Evolutionary conservation across 306 rosid species (phyloP).

Genomic region (Dryas octopetala): DNA sequence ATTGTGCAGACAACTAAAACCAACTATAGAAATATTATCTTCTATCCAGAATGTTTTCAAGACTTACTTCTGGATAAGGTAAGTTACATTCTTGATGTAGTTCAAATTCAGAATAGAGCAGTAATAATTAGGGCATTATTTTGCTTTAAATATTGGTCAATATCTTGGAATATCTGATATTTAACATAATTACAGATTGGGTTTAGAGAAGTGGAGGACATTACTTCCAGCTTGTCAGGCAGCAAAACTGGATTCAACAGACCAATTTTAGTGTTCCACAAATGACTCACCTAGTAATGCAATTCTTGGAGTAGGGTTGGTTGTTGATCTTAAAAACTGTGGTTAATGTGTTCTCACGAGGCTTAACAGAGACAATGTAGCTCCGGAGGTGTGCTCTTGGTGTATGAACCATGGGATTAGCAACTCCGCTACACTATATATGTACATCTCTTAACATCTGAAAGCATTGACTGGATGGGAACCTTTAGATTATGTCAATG

Average conservation of each 20-base stretch:
- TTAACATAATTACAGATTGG: slow-evolving; percentile 59
- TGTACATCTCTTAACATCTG: background rate
- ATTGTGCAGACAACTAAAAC: slow-evolving; percentile 47
- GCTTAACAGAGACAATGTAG: background rate
- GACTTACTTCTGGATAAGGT: slow-evolving; percentile 92
- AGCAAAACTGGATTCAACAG: slow-evolving; percentile 82
- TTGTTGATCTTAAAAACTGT: slow-evolving; percentile 5
- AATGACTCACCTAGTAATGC: slow-evolving; percentile 35
- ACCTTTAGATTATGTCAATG: background rate
- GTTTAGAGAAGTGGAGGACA: slow-evolving; percentile 64
- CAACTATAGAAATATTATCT: slow-evolving; percentile 47
- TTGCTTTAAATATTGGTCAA: background rate
- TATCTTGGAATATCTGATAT: slow-evolving; percentile 19
- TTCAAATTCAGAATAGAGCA: slow-evolving; percentile 5
- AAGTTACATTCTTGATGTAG: slow-evolving; percentile 9
- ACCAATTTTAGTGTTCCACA: slow-evolving; percentile 72
- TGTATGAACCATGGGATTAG: background rate
- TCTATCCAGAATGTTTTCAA: slow-evolving; percentile 58
- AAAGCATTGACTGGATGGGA: slow-evolving; percentile 1
- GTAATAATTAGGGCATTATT: slow-evolving; percentile 6
- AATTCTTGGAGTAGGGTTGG: background rate
- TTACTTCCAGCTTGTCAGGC: slow-evolving; percentile 52
- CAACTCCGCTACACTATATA: background rate
- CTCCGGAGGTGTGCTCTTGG: background rate
- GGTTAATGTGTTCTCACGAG: slow-evolving; percentile 6